Conservation (phyloP, 2,329 filamentous ascomycete genomes). For the Stagonosporopsis tanaceti region DNA sequence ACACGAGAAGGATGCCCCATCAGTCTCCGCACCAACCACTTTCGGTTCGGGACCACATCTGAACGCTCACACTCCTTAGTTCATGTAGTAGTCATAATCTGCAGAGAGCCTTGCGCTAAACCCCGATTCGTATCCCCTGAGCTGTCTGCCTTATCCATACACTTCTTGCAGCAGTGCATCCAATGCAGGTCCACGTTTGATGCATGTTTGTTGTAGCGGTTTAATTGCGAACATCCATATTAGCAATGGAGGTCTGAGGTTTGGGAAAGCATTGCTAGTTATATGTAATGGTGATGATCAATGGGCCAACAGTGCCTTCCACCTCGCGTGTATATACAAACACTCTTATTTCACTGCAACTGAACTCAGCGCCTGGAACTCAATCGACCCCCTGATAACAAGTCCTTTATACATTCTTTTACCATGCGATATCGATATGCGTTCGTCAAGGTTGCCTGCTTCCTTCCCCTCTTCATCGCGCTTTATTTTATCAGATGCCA, state of each 20-base stretch:
- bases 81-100: neutral
- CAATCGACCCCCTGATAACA: too few relatives aligned
- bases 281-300: neutral
- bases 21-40: neutral
- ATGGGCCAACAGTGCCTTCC: neutral
- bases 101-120: neutral
- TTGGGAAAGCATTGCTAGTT: neutral
- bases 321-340: neutral
- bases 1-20: neutral
- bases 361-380: neutral
- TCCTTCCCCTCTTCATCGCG: neutral
- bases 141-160: constrained; percentile 2
- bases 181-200: neutral
- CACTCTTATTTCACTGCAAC: too few relatives aligned
- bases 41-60: neutral
- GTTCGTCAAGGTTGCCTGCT: neutral
- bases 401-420: neutral
- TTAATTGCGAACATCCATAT: neutral
- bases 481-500: constrained; percentile 14
- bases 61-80: too few relatives aligned
- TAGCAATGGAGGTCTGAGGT: neutral
- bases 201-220: neutral
- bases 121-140: neutral
- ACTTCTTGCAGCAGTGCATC: neutral
- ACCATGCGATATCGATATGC: constrained; percentile 4